Percentiles rank a stretch among this genome's conserved stretches.
Conservation (phyloP, 352 stramenopile species). For the Phytophthora parvispora region DNA sequence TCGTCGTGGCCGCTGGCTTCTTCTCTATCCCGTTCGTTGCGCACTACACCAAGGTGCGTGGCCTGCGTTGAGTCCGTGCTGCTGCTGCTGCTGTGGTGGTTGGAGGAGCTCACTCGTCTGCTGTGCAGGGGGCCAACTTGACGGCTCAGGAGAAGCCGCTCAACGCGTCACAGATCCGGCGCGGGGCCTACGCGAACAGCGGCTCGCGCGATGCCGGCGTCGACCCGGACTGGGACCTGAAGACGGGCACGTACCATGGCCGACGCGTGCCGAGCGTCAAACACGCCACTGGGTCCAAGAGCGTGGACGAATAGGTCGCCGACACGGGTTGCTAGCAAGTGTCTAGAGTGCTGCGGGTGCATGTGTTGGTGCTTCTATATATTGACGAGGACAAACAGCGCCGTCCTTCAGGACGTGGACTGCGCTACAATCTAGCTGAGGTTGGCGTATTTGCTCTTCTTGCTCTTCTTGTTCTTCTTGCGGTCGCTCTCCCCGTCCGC, state of each 20-base stretch:
- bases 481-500: constrained; percentile 53
- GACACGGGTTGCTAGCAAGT: background rate
- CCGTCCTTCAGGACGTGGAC: background rate
- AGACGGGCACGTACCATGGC: constrained; percentile 71
- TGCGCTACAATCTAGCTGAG: constrained; percentile 52
- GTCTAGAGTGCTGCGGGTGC: background rate
- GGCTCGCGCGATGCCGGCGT: constrained; percentile 81
- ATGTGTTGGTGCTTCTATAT: constrained; percentile 26
- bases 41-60: constrained; percentile 71
- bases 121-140: constrained; percentile 61
- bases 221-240: constrained; percentile 87
- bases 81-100: no score
- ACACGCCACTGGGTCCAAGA: constrained; percentile 12
- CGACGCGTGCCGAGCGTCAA: constrained; percentile 49
- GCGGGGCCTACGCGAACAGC: constrained; percentile 85
- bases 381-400: constrained; percentile 19
- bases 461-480: constrained; percentile 73
- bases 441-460: constrained; percentile 87
- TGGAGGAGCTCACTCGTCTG: constrained; percentile 1
- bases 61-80: background rate
- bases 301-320: constrained; percentile 9
- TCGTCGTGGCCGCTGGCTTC: constrained; percentile 64
- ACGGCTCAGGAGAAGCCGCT: constrained; percentile 68
- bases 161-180: constrained; percentile 80
- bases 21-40: constrained; percentile 82